Evolutionary conservation across 78 protist genomes (phyloP).

Genomic region (Planoprotostelium fungivorum): DNA sequence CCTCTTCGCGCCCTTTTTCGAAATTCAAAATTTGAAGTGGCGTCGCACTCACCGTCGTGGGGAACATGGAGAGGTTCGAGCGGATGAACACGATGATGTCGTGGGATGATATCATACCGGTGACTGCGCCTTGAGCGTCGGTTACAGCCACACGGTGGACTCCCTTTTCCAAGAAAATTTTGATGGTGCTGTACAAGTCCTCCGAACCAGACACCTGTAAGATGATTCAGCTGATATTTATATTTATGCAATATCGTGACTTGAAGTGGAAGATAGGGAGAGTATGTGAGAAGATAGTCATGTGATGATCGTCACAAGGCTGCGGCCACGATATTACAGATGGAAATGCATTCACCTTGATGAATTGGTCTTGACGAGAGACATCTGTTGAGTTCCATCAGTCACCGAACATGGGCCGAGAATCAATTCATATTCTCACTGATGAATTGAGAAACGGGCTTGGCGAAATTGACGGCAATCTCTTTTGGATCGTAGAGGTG

Average conservation of each 20-base stretch:
- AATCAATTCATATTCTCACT: neutral
- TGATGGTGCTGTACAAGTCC: neutral
- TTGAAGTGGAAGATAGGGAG: too few relatives aligned
- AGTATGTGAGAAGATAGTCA: too few relatives aligned
- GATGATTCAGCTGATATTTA: too few relatives aligned
- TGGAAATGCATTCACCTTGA: neutral
- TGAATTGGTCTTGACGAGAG: neutral
- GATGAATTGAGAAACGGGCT: neutral
- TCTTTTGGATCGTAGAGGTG: neutral
- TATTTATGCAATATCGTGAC: too few relatives aligned
- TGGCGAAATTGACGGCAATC: neutral
- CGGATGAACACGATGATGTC: neutral
- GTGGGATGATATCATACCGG: neutral
- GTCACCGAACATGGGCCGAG: neutral
- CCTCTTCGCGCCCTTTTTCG: neutral
- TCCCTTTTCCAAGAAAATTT: neutral
- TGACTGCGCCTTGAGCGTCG: neutral
- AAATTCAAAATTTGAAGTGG: too few relatives aligned
- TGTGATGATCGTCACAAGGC: too few relatives aligned
- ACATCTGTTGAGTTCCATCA: too few relatives aligned
- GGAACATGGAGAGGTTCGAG: neutral
- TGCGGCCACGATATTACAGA: neutral
- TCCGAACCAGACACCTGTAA: neutral
- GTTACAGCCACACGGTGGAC: neutral
- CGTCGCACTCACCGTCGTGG: neutral